These are phyloP conservation scores for Coffea canephora DNA, from an alignment of 257 asterid genomes.

Conservation along the genomic window DNA sequence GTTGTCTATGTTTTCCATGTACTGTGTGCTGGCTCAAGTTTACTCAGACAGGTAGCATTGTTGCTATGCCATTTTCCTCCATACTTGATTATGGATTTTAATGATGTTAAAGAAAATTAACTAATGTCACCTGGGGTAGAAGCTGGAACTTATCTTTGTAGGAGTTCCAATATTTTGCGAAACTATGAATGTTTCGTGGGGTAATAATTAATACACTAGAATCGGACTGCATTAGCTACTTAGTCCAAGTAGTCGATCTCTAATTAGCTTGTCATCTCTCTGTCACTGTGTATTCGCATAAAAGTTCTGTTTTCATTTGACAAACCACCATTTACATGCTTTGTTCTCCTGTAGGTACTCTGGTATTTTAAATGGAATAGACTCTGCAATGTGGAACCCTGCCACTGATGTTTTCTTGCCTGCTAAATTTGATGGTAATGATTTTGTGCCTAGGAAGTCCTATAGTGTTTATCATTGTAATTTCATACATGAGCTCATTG, in stretches of 20 bases:
- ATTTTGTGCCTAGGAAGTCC: constrained; percentile 15
- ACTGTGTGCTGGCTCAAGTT: not conserved
- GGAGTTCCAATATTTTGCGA: not conserved
- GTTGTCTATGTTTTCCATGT: not conserved
- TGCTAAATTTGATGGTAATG: constrained; percentile 73
- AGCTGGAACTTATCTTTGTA: not conserved
- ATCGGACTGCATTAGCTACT: not conserved
- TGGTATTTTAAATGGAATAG: constrained; percentile 82
- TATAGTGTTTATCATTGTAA: constrained; percentile 3
- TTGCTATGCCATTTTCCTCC: not conserved
- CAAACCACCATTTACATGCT: not conserved
- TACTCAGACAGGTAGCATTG: not conserved
- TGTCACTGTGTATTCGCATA: not conserved
- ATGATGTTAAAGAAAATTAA: not conserved
- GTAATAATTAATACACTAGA: not conserved
- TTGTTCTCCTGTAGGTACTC: constrained; percentile 50
- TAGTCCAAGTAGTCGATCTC: not conserved
- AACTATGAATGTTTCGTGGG: not conserved
- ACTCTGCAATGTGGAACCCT: constrained; percentile 83
- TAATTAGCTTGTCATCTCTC: not conserved
- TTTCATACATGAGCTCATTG: not conserved
- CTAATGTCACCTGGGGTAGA: not conserved
- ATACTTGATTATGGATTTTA: not conserved
- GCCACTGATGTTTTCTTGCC: constrained; percentile 76
- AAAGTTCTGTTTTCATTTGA: not conserved